A percentile compares a stretch with the other conserved stretches of the same genome.
phyloP scores from a whole-genome alignment of 2,329 filamentous ascomycete genomes.

The Venturia oleaginea region DNA sequence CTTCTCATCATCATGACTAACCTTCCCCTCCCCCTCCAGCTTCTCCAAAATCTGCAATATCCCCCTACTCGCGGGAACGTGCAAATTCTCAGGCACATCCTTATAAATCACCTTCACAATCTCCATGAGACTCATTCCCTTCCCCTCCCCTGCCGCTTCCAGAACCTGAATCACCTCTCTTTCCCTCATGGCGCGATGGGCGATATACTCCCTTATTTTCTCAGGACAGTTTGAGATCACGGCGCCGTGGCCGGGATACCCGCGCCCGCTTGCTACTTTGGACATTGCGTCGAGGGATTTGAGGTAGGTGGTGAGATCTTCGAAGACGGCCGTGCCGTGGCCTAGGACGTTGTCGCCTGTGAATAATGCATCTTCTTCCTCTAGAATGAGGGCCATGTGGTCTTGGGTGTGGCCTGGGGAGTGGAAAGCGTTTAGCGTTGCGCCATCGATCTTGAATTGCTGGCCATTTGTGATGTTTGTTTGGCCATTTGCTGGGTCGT shows the following conservation, averaged over 20 bases:
- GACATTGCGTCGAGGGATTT: constrained; percentile 61
- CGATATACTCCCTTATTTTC: constrained; percentile 74
- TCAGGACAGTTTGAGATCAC: constrained; percentile 62
- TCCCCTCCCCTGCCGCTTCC: constrained; percentile 14
- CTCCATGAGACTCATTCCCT: constrained; percentile 61
- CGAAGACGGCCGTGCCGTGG: constrained; percentile 32
- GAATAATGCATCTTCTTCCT: constrained; percentile 34
- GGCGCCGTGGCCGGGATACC: constrained; percentile 82
- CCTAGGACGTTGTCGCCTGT: constrained; percentile 36
- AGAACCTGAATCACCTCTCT: constrained; percentile 30
- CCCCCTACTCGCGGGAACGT: constrained; percentile 65
- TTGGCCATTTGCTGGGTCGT: constrained; percentile 36
- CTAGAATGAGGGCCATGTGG: constrained; percentile 69
- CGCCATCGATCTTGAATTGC: constrained; percentile 49
- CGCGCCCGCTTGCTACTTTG: constrained; percentile 53
- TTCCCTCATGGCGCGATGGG: constrained; percentile 71
- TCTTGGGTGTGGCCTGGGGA: constrained; percentile 72
- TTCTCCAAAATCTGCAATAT: constrained; percentile 73
- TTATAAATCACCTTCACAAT: constrained; percentile 83
- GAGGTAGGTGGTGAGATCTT: constrained; percentile 33
- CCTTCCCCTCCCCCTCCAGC: constrained; percentile 64
- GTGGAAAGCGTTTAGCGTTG: constrained; percentile 57
- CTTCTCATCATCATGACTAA: constrained; percentile 30
- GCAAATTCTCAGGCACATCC: constrained; percentile 66
- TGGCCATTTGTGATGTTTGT: constrained; percentile 48